Evolutionary conservation across 495 filamentous ascomycete genomes (phyloP), one percentile per base, ranked within the genome.

Genomic region (Filosporella fistucella): DNA sequence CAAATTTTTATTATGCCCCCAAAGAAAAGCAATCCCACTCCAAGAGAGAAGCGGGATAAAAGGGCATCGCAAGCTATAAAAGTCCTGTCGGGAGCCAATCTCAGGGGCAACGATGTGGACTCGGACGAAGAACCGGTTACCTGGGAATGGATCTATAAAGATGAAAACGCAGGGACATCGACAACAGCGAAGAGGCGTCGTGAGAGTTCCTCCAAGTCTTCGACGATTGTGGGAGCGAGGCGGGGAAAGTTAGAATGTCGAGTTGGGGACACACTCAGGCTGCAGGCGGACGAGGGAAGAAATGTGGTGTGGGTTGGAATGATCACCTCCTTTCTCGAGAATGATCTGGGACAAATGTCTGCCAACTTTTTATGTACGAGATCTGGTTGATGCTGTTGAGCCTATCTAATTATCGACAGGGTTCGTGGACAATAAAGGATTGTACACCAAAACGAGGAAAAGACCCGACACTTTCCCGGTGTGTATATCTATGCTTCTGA

Each of bases 221-320:
- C n/a, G 68, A 32, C 64, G 29, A 93, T 95, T 38, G 58, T 91
- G 30, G 93, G 85, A 11, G 94, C 91, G 36, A 80, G 80, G 13
- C 93, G 88, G 82, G 89, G 89, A n/a, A 68, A 58, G 23, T 96
- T 96, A 58, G 76, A 86, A 63, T 91, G 88, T 68, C 68, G 65
- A 28, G 57, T 95, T 32, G 93, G 93, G 28, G 89, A 99, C 52
- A 78, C 80, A 20, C 67, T 69, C 6, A 4, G 42, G 45, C 28
- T 52, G 40, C 38, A 23, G 33, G 71, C 78, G n/a, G 14, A 38
- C 35, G n/a, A 21, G 35, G 35, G 35, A 16, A 22, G 35, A 11
- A 85, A 85, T 43, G 88, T 93, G 55, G 85, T 89, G 12, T 98
- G 94, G 86, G 84, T 91, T 7, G 93, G 84, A 13, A 83, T 98